Evolutionary conservation across 345 rosid genomes (phyloP), one percentile per base, ranked within the genome.

Genomic region (Pistacia integerrima): DNA sequence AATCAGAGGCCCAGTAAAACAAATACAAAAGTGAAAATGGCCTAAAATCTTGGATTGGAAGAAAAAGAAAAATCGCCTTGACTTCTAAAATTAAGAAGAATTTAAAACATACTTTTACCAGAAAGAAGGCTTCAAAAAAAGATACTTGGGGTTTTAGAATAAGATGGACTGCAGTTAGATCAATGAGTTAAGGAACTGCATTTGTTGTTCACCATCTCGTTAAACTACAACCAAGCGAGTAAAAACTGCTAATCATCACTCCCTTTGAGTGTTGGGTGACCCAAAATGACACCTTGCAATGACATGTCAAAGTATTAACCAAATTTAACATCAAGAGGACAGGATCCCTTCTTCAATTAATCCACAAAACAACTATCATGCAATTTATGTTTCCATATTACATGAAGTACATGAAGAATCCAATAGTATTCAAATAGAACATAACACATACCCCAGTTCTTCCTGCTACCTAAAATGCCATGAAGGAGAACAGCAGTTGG

Each of bases 401-500:
- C 11, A 28, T 64, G 10, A 4, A 6, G 30, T 16, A 18, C 20
- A 48, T 65, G 11, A 7, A 5, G 11, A 7, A 5, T 5, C 14
- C 28, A 14, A 49, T 30, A 30, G 57, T 41, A 20, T 30, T 58
- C 33, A 77, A 57, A 72, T 30, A 59, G n/a, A 22, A 13, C 2
- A 9, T 2, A 52, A 44, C n/a, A 82, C 92, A 69, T 78, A 95
- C 99, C 92, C 98, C 96, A 95, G 74, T 95, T 95, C 81, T 95
- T 95, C 71, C 96, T 79, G 80, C 97, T 79, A 67, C 99, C 99
- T 20, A 95, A 81, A 73, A 95, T 95, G 28, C 99, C 99, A 59
- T 95, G 99, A 80, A 95, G 61, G 80, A 95, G 97, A 67, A 95
- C 90, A 33, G 99, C 99, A 0, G 98, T 95, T 16, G 98, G 99